These are phyloP conservation scores for Solanum virginianum DNA, from an alignment of 257 asterid genomes.

Conservation along the genomic window DNA sequence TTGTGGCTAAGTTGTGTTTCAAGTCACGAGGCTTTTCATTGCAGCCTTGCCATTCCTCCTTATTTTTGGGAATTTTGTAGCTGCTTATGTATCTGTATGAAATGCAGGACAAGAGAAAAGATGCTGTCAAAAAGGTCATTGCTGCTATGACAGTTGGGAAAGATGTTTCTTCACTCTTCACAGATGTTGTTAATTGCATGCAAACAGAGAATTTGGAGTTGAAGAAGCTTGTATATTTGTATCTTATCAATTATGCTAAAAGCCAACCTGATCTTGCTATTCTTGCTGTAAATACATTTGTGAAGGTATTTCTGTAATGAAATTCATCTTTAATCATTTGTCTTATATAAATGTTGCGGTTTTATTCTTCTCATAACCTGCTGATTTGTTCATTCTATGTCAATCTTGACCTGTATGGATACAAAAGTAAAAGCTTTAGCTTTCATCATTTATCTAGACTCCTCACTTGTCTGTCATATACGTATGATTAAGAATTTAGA, in stretches of 20 bases:
- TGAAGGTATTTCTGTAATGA: conserved; percentile 44
- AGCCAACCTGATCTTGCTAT: conserved; percentile 99
- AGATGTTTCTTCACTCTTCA: conserved; percentile 93
- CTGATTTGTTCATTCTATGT: neutral
- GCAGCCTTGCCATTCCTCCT: neutral
- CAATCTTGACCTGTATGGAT: neutral
- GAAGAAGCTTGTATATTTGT: conserved; percentile 89
- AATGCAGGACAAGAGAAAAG: conserved; percentile 92
- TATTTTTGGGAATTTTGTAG: neutral
- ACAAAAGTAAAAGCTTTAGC: neutral
- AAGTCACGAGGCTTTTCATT: neutral
- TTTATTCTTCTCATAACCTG: neutral
- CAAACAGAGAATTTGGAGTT: conserved; percentile 98
- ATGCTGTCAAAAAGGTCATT: conserved; percentile 97
- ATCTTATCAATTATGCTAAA: conserved; percentile 96
- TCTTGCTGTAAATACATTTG: conserved; percentile 96
- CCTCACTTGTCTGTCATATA: neutral
- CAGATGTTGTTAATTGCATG: conserved; percentile 99
- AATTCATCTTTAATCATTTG: neutral
- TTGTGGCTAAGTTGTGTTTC: neutral
- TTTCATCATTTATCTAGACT: neutral
- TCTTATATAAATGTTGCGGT: neutral
- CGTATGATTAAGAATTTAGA: neutral
- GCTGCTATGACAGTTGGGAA: conserved; percentile 99
- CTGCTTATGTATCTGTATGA: neutral